Evolutionary conservation across 805 yeast species (phyloP).

Genomic region (Wickerhamiella slavikovae): DNA sequence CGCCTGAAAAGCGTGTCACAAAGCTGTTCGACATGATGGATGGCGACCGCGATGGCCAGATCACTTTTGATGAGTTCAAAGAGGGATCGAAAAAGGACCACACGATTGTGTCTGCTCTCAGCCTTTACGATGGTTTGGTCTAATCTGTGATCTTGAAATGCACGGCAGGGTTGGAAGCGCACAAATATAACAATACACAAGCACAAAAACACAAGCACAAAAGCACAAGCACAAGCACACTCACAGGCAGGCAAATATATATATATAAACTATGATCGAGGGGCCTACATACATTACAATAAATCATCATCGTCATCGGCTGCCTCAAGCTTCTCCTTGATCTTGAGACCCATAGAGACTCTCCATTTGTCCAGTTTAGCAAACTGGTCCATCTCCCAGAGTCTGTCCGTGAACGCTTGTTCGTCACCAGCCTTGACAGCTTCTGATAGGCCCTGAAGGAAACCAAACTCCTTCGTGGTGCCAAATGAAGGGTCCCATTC

Average conservation of each 20-base stretch:
- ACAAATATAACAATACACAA: no score
- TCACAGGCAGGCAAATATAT: neutral
- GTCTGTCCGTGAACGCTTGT: slow-evolving; percentile 50
- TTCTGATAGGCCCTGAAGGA: slow-evolving; percentile 44
- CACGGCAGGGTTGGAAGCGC: no score
- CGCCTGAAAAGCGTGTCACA: slow-evolving; percentile 72
- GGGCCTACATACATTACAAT: neutral
- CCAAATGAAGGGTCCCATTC: slow-evolving; percentile 56
- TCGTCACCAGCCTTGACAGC: slow-evolving; percentile 67
- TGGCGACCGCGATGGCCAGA: slow-evolving; percentile 45
- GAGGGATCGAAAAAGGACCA: slow-evolving; percentile 65
- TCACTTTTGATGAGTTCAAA: slow-evolving; percentile 69
- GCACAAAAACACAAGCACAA: no score
- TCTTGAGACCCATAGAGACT: slow-evolving; percentile 60
- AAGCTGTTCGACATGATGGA: slow-evolving; percentile 62
- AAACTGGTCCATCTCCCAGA: slow-evolving; percentile 73
- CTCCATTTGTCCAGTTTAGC: slow-evolving; percentile 79
- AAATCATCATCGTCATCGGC: slow-evolving; percentile 40
- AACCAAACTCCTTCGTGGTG: slow-evolving; percentile 45
- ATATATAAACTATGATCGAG: neutral
- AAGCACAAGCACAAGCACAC: no score
- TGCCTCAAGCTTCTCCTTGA: slow-evolving; percentile 51
- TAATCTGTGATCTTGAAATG: no score
- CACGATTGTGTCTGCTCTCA: slow-evolving; percentile 52
- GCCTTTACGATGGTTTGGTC: slow-evolving; percentile 62